Percentiles rank a stretch among this genome's conserved stretches.
Conservation (phyloP, 257 asterid genomes). For the Solanum habrochaites region DNA sequence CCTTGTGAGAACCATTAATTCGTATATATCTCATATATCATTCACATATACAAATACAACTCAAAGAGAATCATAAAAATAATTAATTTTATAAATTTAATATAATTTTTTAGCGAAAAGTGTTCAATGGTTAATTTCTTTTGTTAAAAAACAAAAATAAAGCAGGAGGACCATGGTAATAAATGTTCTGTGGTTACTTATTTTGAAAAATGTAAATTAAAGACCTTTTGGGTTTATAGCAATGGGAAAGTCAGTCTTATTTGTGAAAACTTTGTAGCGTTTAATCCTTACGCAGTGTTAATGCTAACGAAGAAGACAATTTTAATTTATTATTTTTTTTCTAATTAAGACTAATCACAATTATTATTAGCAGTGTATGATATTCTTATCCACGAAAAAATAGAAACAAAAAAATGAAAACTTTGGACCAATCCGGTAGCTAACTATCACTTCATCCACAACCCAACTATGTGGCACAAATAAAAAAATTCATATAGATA, state of each 20-base stretch:
- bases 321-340: neutral
- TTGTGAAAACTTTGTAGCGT: neutral
- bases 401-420: neutral
- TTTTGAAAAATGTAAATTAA: neutral
- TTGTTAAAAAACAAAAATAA: neutral
- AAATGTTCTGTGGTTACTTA: neutral
- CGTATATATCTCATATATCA: neutral
- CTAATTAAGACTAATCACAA: neutral
- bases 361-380: neutral
- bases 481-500: neutral
- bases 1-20: neutral
- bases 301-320: neutral
- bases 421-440: neutral
- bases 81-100: neutral
- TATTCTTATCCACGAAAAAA: neutral
- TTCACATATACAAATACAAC: neutral
- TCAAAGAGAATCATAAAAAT: neutral
- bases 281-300: neutral
- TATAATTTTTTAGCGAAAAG: neutral
- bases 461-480: neutral
- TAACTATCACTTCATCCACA: neutral
- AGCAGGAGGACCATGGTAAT: neutral
- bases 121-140: neutral
- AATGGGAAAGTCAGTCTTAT: too few species aligned
- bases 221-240: neutral